Evolutionary conservation across 805 yeast species (phyloP).

Genomic region (Zygosaccharomyces siamensis): DNA sequence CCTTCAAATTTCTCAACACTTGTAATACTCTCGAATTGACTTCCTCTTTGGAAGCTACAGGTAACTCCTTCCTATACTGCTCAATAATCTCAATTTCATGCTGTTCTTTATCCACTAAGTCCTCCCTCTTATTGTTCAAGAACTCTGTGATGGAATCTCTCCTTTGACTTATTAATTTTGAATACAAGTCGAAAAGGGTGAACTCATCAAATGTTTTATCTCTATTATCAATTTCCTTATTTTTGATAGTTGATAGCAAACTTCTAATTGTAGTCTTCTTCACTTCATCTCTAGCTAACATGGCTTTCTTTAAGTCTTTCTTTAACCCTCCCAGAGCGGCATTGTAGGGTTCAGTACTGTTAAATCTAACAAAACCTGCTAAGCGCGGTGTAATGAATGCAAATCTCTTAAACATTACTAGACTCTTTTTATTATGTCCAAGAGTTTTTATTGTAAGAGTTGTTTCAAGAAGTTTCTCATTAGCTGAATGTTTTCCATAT

Average conservation of each 20-base stretch:
- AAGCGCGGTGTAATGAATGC: constrained; percentile 1
- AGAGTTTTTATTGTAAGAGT: neutral
- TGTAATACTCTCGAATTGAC: constrained; percentile 34
- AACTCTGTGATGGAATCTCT: constrained; percentile 47
- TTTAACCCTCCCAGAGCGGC: constrained; percentile 36
- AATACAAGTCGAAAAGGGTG: constrained; percentile 35
- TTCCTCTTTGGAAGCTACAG: constrained; percentile 47
- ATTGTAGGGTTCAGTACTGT: constrained; percentile 36
- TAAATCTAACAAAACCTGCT: constrained; percentile 24
- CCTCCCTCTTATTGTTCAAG: constrained; percentile 42
- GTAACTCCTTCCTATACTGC: constrained; percentile 38
- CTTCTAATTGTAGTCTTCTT: constrained; percentile 44
- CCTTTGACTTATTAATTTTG: constrained; percentile 47
- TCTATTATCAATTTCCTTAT: constrained; percentile 40
- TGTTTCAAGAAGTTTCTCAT: neutral
- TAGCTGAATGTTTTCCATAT: neutral
- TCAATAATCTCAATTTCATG: constrained; percentile 43
- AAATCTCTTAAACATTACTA: neutral
- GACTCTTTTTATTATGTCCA: neutral
- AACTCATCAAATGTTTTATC: constrained; percentile 35
- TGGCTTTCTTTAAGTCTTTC: constrained; percentile 43
- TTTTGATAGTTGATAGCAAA: constrained; percentile 41
- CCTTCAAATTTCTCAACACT: constrained; percentile 23
- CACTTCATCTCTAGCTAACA: constrained; percentile 42
- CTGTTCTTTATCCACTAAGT: constrained; percentile 50